phyloP scores from a whole-genome alignment of 495 filamentous ascomycete genomes.

The Xylaria intraflava region DNA sequence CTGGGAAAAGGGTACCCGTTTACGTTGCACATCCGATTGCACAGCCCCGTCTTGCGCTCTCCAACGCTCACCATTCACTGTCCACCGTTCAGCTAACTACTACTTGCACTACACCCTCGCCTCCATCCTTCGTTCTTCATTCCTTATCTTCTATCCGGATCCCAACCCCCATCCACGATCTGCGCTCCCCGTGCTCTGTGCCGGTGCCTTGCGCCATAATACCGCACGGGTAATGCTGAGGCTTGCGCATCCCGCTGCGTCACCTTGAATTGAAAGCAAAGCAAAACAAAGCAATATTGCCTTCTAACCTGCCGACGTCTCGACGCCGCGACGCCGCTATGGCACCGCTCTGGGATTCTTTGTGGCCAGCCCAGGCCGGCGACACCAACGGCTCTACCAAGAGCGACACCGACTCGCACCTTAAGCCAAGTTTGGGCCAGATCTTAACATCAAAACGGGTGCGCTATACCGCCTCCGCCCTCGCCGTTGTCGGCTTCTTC shows the following conservation, averaged over 20 bases:
- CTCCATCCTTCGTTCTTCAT: no score
- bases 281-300: not conserved
- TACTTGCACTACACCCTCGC: no score
- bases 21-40: no score
- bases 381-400: slow-evolving; percentile 13
- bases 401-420: slow-evolving; percentile 11
- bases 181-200: no score
- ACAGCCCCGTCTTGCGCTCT: no score
- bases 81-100: no score
- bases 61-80: no score
- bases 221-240: no score
- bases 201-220: no score
- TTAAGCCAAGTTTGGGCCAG: slow-evolving; percentile 27
- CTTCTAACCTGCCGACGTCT: not conserved
- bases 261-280: not conserved
- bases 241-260: not conserved
- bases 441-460: slow-evolving; percentile 26
- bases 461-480: slow-evolving; percentile 20
- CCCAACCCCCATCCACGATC: no score
- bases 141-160: no score
- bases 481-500: slow-evolving; percentile 20
- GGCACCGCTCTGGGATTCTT: slow-evolving; percentile 27
- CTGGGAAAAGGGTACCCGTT: no score
- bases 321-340: slow-evolving; percentile 6
- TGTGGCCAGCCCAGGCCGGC: slow-evolving; percentile 21